Evolutionary conservation across 1,284 basidiomycete genomes (phyloP).

Genomic region (Phaffia rhodozyma): DNA sequence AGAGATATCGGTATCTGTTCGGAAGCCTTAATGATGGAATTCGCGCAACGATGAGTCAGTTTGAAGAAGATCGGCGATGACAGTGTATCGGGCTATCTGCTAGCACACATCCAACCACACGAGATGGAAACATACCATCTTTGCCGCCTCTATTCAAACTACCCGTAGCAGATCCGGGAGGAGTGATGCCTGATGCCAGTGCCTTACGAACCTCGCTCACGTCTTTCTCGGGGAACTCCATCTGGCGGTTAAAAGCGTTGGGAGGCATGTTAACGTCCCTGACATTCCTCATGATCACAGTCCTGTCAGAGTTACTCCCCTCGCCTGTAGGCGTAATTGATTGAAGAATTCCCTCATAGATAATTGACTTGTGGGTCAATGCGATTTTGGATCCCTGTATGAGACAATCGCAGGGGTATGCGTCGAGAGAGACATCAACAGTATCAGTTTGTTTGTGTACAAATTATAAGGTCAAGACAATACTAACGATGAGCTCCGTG

Average conservation of each 20-base stretch:
- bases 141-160: background rate
- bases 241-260: conserved; percentile 6
- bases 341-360: conserved; percentile 9
- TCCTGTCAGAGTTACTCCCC: background rate
- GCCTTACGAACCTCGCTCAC: background rate
- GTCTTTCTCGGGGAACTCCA: background rate
- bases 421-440: no score
- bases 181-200: background rate
- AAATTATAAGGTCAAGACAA: no score
- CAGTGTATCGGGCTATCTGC: no score
- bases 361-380: background rate
- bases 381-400: conserved; percentile 4
- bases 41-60: background rate
- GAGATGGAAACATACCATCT: conserved; percentile 1
- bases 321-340: background rate
- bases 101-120: no score
- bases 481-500: no score
- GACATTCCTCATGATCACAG: conserved; percentile 5
- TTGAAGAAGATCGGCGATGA: background rate
- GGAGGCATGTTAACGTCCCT: conserved; percentile 2
- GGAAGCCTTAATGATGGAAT: conserved; percentile 48
- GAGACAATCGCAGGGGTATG: no score
- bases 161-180: background rate
- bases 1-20: conserved; percentile 78
- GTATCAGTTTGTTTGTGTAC: no score